Conservation (phyloP, 768 basidiomycete genomes). For the Rossbeevera mucosa region DNA sequence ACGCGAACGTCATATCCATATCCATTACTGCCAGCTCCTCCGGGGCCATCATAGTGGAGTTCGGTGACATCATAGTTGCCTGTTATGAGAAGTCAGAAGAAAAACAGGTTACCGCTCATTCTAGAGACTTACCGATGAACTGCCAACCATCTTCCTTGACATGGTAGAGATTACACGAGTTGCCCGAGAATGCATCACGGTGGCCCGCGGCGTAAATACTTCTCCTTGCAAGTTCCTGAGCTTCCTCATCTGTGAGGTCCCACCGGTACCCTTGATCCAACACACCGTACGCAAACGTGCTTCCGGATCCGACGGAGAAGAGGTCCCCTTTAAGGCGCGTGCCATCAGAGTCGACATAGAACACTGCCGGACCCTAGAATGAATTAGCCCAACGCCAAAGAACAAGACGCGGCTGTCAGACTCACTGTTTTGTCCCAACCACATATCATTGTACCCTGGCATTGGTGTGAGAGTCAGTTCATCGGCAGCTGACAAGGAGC, state of each 20-base stretch:
- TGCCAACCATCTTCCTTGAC: slow-evolving; percentile 94
- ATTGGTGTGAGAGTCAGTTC: slow-evolving; percentile 1
- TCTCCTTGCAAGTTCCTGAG: slow-evolving; percentile 87
- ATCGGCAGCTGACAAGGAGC: slow-evolving; percentile 22
- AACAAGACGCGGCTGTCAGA: slow-evolving; percentile 6
- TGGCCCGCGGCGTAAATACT: slow-evolving; percentile 97
- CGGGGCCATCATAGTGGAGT: slow-evolving; percentile 88
- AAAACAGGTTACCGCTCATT: slow-evolving; percentile 2
- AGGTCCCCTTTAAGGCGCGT: slow-evolving; percentile 92
- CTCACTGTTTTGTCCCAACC: slow-evolving; percentile 98
- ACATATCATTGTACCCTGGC: slow-evolving; percentile 97
- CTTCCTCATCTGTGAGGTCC: slow-evolving; percentile 90
- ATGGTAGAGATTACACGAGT: slow-evolving; percentile 93
- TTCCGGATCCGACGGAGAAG: slow-evolving; percentile 98
- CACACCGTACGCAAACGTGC: slow-evolving; percentile 98
- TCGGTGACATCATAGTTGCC: slow-evolving; percentile 90
- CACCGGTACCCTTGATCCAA: slow-evolving; percentile 92
- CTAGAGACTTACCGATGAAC: slow-evolving; percentile 72
- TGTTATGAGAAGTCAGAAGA: slow-evolving; percentile 30
- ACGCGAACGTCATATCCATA: slow-evolving; percentile 80
- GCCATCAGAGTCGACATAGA: slow-evolving; percentile 98
- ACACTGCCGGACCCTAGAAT: slow-evolving; percentile 79
- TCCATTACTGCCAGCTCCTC: slow-evolving; percentile 62
- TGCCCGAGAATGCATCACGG: slow-evolving; percentile 93
- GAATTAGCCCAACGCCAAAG: slow-evolving; percentile 8